Conservation (phyloP, 768 basidiomycete species). For the Amanita inopinata region DNA sequence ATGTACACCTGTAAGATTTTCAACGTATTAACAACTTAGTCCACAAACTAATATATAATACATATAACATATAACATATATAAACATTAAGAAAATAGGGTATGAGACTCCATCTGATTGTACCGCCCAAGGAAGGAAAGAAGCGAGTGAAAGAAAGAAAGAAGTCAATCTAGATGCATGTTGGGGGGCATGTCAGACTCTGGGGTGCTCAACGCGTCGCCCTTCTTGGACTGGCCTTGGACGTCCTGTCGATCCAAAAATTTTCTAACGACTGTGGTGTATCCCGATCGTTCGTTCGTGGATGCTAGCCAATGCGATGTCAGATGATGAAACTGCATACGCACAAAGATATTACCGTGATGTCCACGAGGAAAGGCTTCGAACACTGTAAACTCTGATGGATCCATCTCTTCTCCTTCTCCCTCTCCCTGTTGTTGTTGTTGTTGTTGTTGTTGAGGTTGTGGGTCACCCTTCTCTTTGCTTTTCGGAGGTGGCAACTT, state of each 20-base stretch:
- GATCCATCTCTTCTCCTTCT: not conserved
- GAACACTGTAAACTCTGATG: slow-evolving; percentile 1
- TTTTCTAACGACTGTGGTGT: not conserved
- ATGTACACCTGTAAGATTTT: too few relatives aligned
- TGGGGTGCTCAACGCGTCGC: not conserved
- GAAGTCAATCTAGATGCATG: too few relatives aligned
- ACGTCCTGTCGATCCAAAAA: slow-evolving; percentile 3
- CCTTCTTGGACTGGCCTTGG: not conserved
- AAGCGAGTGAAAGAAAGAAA: too few relatives aligned
- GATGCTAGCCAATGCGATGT: not conserved
- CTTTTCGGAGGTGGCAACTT: not conserved
- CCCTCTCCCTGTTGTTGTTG: not conserved
- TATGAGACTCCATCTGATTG: too few relatives aligned
- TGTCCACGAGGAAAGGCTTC: slow-evolving; percentile 1
- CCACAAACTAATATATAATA: too few relatives aligned
- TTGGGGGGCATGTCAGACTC: not conserved
- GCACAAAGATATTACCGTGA: slow-evolving; percentile 1
- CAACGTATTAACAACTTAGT: too few relatives aligned
- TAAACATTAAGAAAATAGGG: too few relatives aligned
- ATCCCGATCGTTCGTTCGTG: slow-evolving; percentile 2
- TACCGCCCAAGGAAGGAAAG: too few relatives aligned
- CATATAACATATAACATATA: too few relatives aligned
- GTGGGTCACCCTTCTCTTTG: too few relatives aligned
- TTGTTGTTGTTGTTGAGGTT: too few relatives aligned
- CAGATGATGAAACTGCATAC: not conserved